Evolutionary conservation across 495 filamentous ascomycete genomes (phyloP).

Genomic region (Thozetella sp.): DNA sequence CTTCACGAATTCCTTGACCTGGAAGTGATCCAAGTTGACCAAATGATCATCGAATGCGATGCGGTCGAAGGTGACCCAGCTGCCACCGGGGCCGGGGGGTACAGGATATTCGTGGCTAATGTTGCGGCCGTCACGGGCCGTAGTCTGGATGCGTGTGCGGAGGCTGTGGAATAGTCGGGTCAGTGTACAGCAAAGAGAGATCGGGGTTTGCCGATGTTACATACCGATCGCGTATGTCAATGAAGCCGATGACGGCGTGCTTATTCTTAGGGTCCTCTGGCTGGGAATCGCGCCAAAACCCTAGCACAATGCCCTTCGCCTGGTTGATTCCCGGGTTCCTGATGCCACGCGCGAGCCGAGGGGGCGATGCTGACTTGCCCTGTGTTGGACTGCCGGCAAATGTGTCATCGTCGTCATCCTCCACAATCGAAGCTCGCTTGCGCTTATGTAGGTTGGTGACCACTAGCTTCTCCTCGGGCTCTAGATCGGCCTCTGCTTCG

Average conservation of each 20-base stretch:
- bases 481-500: not conserved
- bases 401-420: slow-evolving; percentile 34
- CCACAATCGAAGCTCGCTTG: slow-evolving; percentile 45
- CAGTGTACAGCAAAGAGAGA: too few species aligned
- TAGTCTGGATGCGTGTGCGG: slow-evolving; percentile 48
- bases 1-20: slow-evolving; percentile 58
- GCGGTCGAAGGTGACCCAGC: slow-evolving; percentile 56
- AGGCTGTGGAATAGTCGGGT: slow-evolving; percentile 33
- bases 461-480: slow-evolving; percentile 16
- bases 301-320: slow-evolving; percentile 46
- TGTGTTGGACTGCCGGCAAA: slow-evolving; percentile 18
- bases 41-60: slow-evolving; percentile 53
- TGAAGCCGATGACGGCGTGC: slow-evolving; percentile 55
- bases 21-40: slow-evolving; percentile 41
- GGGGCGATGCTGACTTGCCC: slow-evolving; percentile 15
- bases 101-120: slow-evolving; percentile 39
- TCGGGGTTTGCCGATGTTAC: too few species aligned
- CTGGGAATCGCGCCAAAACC: slow-evolving; percentile 55
- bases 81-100: slow-evolving; percentile 53
- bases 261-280: slow-evolving; percentile 39
- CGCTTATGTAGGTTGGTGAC: slow-evolving; percentile 40
- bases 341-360: slow-evolving; percentile 14
- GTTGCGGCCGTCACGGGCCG: slow-evolving; percentile 32
- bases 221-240: slow-evolving; percentile 46
- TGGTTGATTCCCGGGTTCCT: slow-evolving; percentile 27